These are phyloP conservation scores for Plasmodium yoelii DNA, from an alignment of 169 alveolate genomes.

Conservation along the genomic window DNA sequence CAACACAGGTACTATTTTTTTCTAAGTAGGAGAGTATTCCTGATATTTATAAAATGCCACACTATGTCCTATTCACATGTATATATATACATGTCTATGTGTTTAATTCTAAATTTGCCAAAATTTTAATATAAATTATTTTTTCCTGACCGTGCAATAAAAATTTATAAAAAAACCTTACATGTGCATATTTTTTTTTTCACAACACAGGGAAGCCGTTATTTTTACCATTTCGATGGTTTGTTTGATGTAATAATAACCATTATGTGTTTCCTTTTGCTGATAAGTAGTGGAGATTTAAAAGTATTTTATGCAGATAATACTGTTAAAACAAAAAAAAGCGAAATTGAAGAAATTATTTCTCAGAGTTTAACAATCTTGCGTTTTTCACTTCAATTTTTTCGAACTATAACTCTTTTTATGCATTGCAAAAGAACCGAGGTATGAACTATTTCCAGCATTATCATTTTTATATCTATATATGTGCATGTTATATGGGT, in stretches of 20 bases:
- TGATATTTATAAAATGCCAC: neutral
- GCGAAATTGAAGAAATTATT: conserved; percentile 61
- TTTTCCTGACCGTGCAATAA: neutral
- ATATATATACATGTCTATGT: neutral
- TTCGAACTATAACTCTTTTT: conserved; percentile 55
- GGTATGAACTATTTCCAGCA: neutral
- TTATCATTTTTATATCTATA: neutral
- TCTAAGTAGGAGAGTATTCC: neutral
- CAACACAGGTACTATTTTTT: conserved; percentile 32
- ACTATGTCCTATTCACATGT: neutral
- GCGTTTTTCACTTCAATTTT: conserved; percentile 61
- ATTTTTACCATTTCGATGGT: conserved; percentile 64
- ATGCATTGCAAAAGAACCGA: conserved; percentile 62
- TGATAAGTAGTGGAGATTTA: conserved; percentile 69
- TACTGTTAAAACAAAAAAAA: conserved; percentile 38
- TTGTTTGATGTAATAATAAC: conserved; percentile 59
- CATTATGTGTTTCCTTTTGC: conserved; percentile 29
- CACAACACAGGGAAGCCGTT: conserved; percentile 31
- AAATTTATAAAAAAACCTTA: neutral
- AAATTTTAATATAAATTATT: neutral
- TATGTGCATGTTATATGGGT: neutral
- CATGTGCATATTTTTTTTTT: conserved; percentile 5
- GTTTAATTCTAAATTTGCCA: neutral
- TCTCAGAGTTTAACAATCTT: conserved; percentile 62
- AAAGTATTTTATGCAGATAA: conserved; percentile 34